Base-by-base conservation (phyloP, 805 yeast species). In the Candida succiphila region DNA sequence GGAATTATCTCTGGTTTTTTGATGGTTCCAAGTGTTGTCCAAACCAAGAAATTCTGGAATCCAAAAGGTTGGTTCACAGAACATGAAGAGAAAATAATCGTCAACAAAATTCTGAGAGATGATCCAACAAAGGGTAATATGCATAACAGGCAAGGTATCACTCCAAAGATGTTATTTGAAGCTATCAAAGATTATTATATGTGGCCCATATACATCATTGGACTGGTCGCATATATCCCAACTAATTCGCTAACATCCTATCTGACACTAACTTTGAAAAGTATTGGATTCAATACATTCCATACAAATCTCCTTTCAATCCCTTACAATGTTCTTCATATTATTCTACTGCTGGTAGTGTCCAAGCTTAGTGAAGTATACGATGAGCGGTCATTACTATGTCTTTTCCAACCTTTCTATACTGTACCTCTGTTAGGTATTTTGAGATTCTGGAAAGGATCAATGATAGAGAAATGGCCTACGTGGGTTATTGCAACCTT, bases 111-210 rank as follows among this genome's bases (percentile, higher is more conserved):
- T 2, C 51, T 77, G 33, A 56, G 81, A 42, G 82, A 77, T 46
- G 84, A 77, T 45, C 83, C 83, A 17, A 45, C 65, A 9, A 69
- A 69, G 57, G 80, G 81, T 17, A 79, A 72, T 39, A 73, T 75
- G 81, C 63, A 75, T 46, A 75, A 76, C 46, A 60, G 79, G 46
- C 69, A 70, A 42, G 74, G 76, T 5, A 48, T 77, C 15, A 49
- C 63, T 3, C 40, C 56, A 5, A 58, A 48, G 30, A 61, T 57
- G 49, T 40, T 77, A 14, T 48, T 55, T 42, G 43, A 53, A 16
- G 54, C 72, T 3, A 32, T 73, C 10, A 28, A 42, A 2, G 82
- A 77, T 45, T 71, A 59, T 45, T 70, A 72, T 46, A 37, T 75
- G 38, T 63, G 77, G 69, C 81, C 82, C 19, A 49, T 74, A 25